These are phyloP conservation scores for Saccharomyces hybrid DNA, from an alignment of 1,139 yeast genomes.

Conservation along the genomic window DNA sequence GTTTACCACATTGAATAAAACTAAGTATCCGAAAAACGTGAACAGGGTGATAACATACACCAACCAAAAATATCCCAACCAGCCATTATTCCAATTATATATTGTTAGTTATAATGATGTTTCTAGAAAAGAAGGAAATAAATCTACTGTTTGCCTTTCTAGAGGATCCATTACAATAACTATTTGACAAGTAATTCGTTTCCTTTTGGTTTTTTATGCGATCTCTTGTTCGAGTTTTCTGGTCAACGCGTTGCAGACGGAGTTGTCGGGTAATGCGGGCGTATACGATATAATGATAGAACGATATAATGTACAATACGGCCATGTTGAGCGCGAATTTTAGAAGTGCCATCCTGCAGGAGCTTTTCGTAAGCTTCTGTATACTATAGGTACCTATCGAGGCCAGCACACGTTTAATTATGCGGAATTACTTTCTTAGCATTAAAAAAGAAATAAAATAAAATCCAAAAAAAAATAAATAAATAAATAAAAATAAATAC, in stretches of 20 bases:
- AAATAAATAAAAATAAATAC: not conserved
- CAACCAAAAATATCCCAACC: conserved; percentile 33
- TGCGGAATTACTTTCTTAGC: not conserved
- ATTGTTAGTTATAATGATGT: conserved; percentile 1
- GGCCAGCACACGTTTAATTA: not conserved
- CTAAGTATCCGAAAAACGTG: conserved; percentile 1
- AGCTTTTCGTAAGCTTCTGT: not conserved
- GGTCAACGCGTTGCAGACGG: conserved; percentile 1
- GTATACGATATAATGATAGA: not conserved
- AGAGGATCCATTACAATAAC: not conserved
- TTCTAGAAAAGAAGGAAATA: not conserved
- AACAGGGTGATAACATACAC: conserved; percentile 22
- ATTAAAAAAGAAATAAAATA: not conserved
- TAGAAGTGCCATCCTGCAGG: not conserved
- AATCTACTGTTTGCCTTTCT: not conserved
- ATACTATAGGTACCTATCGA: not conserved
- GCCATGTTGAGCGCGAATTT: not conserved
- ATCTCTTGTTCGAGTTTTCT: not conserved
- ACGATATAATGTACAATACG: not conserved
- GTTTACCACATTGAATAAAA: not conserved
- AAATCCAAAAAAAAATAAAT: not conserved
- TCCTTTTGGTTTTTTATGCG: conserved; percentile 1
- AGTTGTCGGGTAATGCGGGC: not conserved
- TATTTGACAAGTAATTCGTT: not conserved
- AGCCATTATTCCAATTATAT: conserved; percentile 11